phyloP scores from a whole-genome alignment of 2,329 filamentous ascomycete species.

The Magnaporthiopsis poae region DNA sequence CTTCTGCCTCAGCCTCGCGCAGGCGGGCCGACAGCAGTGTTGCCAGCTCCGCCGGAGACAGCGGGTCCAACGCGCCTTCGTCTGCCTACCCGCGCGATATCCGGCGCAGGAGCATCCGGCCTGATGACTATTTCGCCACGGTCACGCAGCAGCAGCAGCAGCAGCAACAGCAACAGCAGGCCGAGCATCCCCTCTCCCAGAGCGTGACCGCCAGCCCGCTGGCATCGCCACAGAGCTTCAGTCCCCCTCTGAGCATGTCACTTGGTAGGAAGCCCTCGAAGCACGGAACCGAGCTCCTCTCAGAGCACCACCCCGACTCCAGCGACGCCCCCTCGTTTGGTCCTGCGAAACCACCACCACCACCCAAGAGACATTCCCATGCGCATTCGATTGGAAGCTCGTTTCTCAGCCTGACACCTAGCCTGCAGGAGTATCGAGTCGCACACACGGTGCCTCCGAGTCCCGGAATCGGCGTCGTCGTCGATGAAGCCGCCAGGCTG shows the following conservation, averaged over 20 bases:
- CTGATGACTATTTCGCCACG: slow-evolving; percentile 44
- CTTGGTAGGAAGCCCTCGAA: background rate
- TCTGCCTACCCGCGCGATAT: slow-evolving; percentile 42
- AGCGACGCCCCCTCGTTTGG: slow-evolving; percentile 18
- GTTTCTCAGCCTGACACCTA: slow-evolving; percentile 32
- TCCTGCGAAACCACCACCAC: background rate
- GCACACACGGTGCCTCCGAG: slow-evolving; percentile 27
- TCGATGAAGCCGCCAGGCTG: slow-evolving; percentile 15
- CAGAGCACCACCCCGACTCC: slow-evolving; percentile 15
- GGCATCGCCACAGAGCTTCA: slow-evolving; percentile 24
- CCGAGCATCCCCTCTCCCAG: slow-evolving; percentile 65
- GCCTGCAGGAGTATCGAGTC: slow-evolving; percentile 13
- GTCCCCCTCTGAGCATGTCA: slow-evolving; percentile 16
- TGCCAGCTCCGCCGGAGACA: slow-evolving; percentile 53
- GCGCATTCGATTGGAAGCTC: slow-evolving; percentile 35
- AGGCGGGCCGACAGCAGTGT: slow-evolving; percentile 51
- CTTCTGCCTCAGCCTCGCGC: slow-evolving; percentile 31
- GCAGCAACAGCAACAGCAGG: slow-evolving; percentile 24
- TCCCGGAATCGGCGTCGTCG: slow-evolving; percentile 25
- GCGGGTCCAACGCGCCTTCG: slow-evolving; percentile 38
- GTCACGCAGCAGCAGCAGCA: slow-evolving; percentile 29
- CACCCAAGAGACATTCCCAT: slow-evolving; percentile 25
- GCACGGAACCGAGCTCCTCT: slow-evolving; percentile 22
- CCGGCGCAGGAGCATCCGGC: slow-evolving; percentile 43
- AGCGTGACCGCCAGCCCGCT: slow-evolving; percentile 64